Percentiles rank a stretch among this genome's conserved stretches.
Conservation (phyloP, 2,329 filamentous ascomycete genomes). For the Atkinsonella texensis region DNA sequence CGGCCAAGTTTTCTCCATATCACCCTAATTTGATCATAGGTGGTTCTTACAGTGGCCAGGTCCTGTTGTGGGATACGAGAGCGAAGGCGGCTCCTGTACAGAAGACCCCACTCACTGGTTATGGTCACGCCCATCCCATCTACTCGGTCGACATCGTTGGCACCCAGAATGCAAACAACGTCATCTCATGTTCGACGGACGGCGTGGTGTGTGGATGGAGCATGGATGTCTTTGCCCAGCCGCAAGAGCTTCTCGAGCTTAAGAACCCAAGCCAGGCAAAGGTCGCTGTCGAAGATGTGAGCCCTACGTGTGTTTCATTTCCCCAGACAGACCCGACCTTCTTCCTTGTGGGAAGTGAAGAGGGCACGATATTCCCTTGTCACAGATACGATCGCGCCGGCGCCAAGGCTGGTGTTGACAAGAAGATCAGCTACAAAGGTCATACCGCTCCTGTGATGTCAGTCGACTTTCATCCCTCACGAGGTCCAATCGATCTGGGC, state of each 20-base stretch:
- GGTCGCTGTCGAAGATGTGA: constrained; percentile 71
- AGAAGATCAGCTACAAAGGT: constrained; percentile 74
- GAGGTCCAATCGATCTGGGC: constrained; percentile 85
- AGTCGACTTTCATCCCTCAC: constrained; percentile 85
- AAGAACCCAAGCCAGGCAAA: constrained; percentile 75
- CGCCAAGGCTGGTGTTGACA: constrained; percentile 90
- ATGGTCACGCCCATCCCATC: constrained; percentile 90
- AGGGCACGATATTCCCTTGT: constrained; percentile 91
- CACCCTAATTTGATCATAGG: constrained; percentile 94
- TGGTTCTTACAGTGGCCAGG: constrained; percentile 92
- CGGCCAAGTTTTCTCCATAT: constrained; percentile 96
- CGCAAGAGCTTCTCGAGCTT: constrained; percentile 85
- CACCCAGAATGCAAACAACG: constrained; percentile 97
- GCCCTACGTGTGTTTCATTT: constrained; percentile 89
- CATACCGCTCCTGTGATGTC: constrained; percentile 94
- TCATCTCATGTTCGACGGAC: constrained; percentile 92
- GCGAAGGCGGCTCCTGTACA: constrained; percentile 82
- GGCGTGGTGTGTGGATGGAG: constrained; percentile 96
- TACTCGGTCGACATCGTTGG: constrained; percentile 94
- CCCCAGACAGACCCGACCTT: constrained; percentile 92
- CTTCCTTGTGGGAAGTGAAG: constrained; percentile 93
- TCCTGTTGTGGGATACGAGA: constrained; percentile 92
- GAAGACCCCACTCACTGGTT: constrained; percentile 89
- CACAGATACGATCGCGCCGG: constrained; percentile 95
- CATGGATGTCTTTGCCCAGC: constrained; percentile 94